Conservation (phyloP, 345 rosid species). For the Eucalyptus pauciflora region DNA sequence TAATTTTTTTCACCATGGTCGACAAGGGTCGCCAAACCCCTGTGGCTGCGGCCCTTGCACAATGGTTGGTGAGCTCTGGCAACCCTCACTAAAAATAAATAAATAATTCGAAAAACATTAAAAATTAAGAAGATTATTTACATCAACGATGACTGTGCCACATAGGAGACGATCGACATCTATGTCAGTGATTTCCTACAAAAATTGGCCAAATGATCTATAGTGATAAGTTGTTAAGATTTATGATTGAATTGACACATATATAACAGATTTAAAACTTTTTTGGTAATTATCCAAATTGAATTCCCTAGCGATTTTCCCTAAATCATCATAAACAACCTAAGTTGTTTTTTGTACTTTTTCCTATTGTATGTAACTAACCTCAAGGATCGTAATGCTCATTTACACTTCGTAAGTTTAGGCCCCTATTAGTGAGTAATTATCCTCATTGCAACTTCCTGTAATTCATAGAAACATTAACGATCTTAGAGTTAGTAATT, state of each 20-base stretch:
- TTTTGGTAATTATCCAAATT: not conserved
- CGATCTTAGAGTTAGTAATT: not conserved
- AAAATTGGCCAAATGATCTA: not conserved
- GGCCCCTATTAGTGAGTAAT: not conserved
- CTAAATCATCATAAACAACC: not conserved
- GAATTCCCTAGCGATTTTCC: not conserved
- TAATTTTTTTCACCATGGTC: too few species aligned
- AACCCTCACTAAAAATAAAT: not conserved
- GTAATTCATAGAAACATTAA: not conserved
- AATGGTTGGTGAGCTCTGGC: not conserved
- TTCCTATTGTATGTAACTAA: not conserved
- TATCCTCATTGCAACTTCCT: not conserved
- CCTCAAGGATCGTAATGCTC: not conserved
- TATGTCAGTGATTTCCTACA: accelerated
- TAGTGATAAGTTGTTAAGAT: accelerated
- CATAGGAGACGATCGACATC: accelerated
- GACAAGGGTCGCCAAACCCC: too few species aligned
- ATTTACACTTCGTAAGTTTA: not conserved
- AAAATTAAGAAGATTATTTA: too few species aligned
- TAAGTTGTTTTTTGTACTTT: not conserved
- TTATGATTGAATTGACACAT: not conserved
- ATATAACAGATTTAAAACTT: too few species aligned
- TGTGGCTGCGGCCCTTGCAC: accelerated
- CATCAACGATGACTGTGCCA: accelerated
- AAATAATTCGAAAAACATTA: too few species aligned